Evolutionary conservation across 2,329 filamentous ascomycete species (phyloP).

Genomic region (Diaporthe velutina): DNA sequence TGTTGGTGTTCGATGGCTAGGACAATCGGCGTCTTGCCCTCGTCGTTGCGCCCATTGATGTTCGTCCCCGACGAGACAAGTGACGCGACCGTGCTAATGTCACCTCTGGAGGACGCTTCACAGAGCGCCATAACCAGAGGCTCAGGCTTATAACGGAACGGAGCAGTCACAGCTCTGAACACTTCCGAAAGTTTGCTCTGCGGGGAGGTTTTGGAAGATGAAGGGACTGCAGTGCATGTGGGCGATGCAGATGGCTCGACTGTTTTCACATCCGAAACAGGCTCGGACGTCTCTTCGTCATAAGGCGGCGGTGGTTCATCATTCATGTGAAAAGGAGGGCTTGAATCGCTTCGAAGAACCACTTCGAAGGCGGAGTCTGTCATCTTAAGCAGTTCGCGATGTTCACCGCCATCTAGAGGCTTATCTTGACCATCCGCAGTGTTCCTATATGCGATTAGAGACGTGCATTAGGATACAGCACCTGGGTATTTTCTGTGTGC

Average conservation of each 20-base stretch:
- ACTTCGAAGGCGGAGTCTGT: background rate
- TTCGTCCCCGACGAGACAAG: background rate
- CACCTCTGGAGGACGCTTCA: constrained; percentile 41
- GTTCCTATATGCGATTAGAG: background rate
- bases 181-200: constrained; percentile 46
- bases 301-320: constrained; percentile 8
- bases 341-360: background rate
- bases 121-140: constrained; percentile 43
- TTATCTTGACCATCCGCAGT: background rate
- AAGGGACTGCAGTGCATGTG: background rate
- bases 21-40: constrained; percentile 8
- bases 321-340: background rate
- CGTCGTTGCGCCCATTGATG: constrained; percentile 10
- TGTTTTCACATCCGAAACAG: background rate
- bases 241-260: background rate
- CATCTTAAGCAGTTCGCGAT: background rate
- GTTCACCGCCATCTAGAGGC: background rate
- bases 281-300: background rate
- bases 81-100: constrained; percentile 1
- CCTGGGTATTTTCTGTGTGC: too few relatives aligned
- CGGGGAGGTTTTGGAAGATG: background rate
- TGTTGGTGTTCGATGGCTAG: constrained; percentile 4
- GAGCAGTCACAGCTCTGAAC: constrained; percentile 41
- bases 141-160: constrained; percentile 42
- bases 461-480: too few relatives aligned